Evolutionary conservation across 352 stramenopile species (phyloP).

Genomic region (Pythium monospermum): DNA sequence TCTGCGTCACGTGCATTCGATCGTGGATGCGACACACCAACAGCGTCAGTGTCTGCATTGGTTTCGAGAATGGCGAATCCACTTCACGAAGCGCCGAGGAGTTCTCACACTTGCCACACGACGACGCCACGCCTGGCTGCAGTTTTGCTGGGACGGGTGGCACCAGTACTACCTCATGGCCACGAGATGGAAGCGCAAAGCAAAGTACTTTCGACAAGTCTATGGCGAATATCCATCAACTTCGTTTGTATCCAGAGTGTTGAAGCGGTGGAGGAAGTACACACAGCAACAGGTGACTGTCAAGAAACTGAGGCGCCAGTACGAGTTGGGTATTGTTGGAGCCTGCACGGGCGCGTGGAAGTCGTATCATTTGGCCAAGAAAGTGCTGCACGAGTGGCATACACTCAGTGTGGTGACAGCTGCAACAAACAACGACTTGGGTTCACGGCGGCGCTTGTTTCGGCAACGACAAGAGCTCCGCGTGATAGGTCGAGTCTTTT

Average conservation of each 20-base stretch:
- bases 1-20: not conserved
- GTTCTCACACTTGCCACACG: not conserved
- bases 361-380: conserved; percentile 3
- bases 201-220: conserved; percentile 31
- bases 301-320: conserved; percentile 9
- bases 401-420: conserved; percentile 3
- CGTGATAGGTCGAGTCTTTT: not conserved
- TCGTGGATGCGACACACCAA: not conserved
- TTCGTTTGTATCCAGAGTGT: conserved; percentile 27
- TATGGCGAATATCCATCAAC: conserved; percentile 29
- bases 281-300: not conserved
- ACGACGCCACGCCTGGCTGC: conserved; percentile 1
- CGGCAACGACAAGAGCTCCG: not conserved
- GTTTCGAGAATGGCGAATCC: not conserved
- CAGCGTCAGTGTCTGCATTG: not conserved
- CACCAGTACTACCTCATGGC: not conserved
- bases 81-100: not conserved
- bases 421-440: conserved; percentile 21
- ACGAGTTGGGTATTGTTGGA: not conserved
- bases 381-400: conserved; percentile 10
- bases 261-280: conserved; percentile 23
- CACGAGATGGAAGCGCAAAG: conserved; percentile 26
- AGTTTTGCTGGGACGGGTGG: conserved; percentile 11
- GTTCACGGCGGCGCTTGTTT: conserved; percentile 32
- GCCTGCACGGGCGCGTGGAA: conserved; percentile 10